Conservation (phyloP, 345 rosid species). For the Gossypium longicalyx region DNA sequence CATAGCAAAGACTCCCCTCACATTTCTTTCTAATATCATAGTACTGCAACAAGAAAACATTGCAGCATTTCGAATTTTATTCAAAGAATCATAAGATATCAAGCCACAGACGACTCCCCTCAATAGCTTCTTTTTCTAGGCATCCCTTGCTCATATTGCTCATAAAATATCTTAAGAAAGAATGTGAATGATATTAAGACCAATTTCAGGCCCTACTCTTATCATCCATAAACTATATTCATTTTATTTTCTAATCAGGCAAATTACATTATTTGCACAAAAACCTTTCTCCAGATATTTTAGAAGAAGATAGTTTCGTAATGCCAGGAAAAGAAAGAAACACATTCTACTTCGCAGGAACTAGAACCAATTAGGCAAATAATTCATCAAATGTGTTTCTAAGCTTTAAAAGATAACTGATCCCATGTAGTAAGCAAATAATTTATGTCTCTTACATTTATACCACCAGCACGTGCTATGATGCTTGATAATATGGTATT, state of each 20-base stretch:
- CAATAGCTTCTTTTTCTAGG: neutral
- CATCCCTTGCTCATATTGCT: neutral
- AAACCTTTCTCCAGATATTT: neutral
- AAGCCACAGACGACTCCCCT: neutral
- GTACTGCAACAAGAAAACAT: slow-evolving; percentile 49
- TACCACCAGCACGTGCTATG: slow-evolving; percentile 51
- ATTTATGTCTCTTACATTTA: slow-evolving; percentile 54
- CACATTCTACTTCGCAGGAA: neutral
- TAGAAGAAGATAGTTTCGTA: neutral
- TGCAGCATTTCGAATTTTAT: slow-evolving; percentile 12
- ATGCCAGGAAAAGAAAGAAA: neutral
- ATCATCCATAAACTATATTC: neutral
- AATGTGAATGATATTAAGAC: neutral
- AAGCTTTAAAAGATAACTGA: slow-evolving; percentile 2
- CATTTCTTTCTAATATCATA: slow-evolving; percentile 94
- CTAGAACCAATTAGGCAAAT: neutral
- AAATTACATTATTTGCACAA: neutral
- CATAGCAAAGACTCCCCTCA: slow-evolving; percentile 84
- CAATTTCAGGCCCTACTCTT: neutral
- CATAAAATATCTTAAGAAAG: neutral
- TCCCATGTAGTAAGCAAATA: neutral
- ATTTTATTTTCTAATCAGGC: neutral
- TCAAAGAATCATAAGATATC: neutral
- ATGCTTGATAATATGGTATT: slow-evolving; percentile 69
- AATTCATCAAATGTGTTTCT: neutral